Conservation (phyloP, 2,329 filamentous ascomycete species). For the Fusarium piperis region DNA sequence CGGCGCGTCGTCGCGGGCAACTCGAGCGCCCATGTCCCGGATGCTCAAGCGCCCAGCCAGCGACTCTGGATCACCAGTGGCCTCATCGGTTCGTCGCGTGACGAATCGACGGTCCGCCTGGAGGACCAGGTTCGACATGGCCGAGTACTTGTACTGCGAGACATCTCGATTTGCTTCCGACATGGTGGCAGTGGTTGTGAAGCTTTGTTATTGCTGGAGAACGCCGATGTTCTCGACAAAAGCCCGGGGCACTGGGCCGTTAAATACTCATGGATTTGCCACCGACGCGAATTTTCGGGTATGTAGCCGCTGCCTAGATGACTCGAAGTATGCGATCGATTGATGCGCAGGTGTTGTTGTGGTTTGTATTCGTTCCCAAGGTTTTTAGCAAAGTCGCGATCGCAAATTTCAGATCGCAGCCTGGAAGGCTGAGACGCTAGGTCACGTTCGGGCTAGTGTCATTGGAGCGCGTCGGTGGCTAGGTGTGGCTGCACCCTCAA, state of each 20-base stretch:
- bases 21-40: slow-evolving; percentile 90
- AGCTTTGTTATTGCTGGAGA: slow-evolving; percentile 41
- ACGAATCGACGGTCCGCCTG: slow-evolving; percentile 98
- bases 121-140: slow-evolving; percentile 99
- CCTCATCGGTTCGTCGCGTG: slow-evolving; percentile 90
- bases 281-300: slow-evolving; percentile 22
- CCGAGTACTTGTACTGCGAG: slow-evolving; percentile 98
- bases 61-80: slow-evolving; percentile 96
- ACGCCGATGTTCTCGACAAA: slow-evolving; percentile 51
- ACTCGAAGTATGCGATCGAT: slow-evolving; percentile 35
- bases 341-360: slow-evolving; percentile 36
- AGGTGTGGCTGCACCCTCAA: slow-evolving; percentile 24
- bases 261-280: slow-evolving; percentile 49
- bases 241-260: slow-evolving; percentile 46
- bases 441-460: slow-evolving; percentile 4
- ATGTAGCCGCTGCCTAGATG: slow-evolving; percentile 25
- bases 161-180: slow-evolving; percentile 82
- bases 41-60: slow-evolving; percentile 94
- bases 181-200: slow-evolving; percentile 63
- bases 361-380: slow-evolving; percentile 31
- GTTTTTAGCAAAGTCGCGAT: slow-evolving; percentile 38
- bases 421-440: slow-evolving; percentile 35
- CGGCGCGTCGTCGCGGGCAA: slow-evolving; percentile 80
- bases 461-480: slow-evolving; percentile 25
- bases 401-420: slow-evolving; percentile 51